Conservation (phyloP, 176 grass and related monocot genomes). For the Stipa capillata region DNA sequence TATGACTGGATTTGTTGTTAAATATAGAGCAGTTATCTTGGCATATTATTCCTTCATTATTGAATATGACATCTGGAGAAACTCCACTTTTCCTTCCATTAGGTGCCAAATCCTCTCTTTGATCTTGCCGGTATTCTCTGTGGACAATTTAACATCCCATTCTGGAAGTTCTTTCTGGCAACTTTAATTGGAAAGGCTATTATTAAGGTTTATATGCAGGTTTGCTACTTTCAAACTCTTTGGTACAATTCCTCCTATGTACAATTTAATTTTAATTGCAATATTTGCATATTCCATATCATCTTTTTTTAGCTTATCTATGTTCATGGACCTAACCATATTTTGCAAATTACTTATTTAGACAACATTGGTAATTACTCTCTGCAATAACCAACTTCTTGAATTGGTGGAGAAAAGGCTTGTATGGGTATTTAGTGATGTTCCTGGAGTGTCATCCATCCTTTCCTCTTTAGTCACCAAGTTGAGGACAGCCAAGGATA, state of each 20-base stretch:
- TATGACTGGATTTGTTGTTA: background rate
- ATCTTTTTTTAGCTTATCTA: background rate
- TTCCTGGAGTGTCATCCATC: constrained; percentile 52
- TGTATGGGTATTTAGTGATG: constrained; percentile 60
- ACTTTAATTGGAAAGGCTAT: constrained; percentile 94
- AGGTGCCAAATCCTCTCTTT: constrained; percentile 95
- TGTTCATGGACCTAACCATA: background rate
- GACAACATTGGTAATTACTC: constrained; percentile 69
- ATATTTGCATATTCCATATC: background rate
- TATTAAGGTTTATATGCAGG: constrained; percentile 91
- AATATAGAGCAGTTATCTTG: background rate
- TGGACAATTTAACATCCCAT: constrained; percentile 83
- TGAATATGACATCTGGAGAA: constrained; percentile 18
- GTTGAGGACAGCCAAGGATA: constrained; percentile 53
- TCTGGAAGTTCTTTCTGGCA: constrained; percentile 97
- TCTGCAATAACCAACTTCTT: constrained; percentile 94
- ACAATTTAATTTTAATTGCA: background rate
- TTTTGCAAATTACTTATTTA: constrained; percentile 36
- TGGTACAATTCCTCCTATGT: background rate
- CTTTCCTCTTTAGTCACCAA: constrained; percentile 48
- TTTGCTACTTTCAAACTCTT: constrained; percentile 24
- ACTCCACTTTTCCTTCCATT: constrained; percentile 17
- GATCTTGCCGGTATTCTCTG: constrained; percentile 91
- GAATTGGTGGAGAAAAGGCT: constrained; percentile 80
- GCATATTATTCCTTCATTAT: background rate